Evolutionary conservation across 2,329 filamentous ascomycete species (phyloP), one percentile per base, ranked within the genome.

Genomic region (Epichloe baconii): DNA sequence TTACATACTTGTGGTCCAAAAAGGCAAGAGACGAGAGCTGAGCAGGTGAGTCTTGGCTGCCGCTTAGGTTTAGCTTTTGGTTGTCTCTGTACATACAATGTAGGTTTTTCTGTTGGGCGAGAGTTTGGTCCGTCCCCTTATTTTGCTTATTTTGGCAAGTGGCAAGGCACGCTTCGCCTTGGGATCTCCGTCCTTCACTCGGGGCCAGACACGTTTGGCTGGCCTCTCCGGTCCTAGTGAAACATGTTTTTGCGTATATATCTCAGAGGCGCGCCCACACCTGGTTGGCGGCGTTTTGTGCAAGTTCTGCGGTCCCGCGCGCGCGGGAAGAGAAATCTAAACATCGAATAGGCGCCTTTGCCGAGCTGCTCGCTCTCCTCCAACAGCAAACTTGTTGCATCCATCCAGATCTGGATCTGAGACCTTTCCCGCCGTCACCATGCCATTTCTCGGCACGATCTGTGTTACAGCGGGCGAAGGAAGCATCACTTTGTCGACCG

Each of bases 41-140:
- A 1, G 3, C 26, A 12, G 8, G 17, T 56, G 55, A 46, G 53
- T 43, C 55, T 56, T 56, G 55, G 55, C 55, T 57, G 43, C 55
- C 55, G 45, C 35, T 54, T 53, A 21, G 37, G 58, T 43, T 49
- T 57, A 58, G 53, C 53, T 46, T 8, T 17, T 35, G 5, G 21
- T 31, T 34, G 34, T 11, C 21, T 21, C 19, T 21, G 19, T 21
- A 17, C 17, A 17, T 21, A n/a, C n/a, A n/a, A n/a, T n/a, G n/a
- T n/a, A 5, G n/a, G 11, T 36, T 40, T 23, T 47, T 40, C 3
- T 11, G 19, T 15, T 43, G 12, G 41, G 41, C 19, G 7, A 42
- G 40, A n/a, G 40, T 21, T 42, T 23, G 3, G 26, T 31, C 26
- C 3, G 26, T 31, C 3, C 26, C 8, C 23, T 21, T 17, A 17